Conservation (phyloP, 208 protist genomes). For the Trypanosoma brucei region DNA sequence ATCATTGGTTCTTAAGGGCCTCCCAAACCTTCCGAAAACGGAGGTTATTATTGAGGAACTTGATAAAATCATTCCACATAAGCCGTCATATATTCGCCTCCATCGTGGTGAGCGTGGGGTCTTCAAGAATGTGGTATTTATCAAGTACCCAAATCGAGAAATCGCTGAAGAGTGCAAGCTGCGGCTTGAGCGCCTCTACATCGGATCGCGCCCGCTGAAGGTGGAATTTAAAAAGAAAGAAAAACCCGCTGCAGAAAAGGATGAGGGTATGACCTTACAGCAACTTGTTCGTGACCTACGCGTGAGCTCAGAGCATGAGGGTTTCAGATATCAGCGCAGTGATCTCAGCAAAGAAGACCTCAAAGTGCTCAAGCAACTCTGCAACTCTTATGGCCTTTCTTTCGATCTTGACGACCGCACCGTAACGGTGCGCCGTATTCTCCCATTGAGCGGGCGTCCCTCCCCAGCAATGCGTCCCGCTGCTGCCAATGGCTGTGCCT, state of each 20-base stretch:
- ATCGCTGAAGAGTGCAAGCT: slow-evolving; percentile 90
- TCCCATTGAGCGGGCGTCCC: slow-evolving; percentile 46
- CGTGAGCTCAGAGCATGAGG: slow-evolving; percentile 72
- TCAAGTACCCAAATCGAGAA: slow-evolving; percentile 90
- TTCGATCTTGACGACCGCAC: slow-evolving; percentile 55
- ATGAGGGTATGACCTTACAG: slow-evolving; percentile 32
- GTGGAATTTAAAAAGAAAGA: slow-evolving; percentile 86
- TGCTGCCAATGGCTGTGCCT: background rate
- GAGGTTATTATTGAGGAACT: slow-evolving; percentile 61
- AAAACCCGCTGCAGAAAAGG: slow-evolving; percentile 19
- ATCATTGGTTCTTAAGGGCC: slow-evolving; percentile 77
- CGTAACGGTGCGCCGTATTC: slow-evolving; percentile 61
- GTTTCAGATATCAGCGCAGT: slow-evolving; percentile 48
- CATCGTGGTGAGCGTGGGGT: slow-evolving; percentile 74
- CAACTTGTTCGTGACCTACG: slow-evolving; percentile 73
- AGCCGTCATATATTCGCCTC: slow-evolving; percentile 78
- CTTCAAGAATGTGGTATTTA: slow-evolving; percentile 79
- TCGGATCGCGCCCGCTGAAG: slow-evolving; percentile 54
- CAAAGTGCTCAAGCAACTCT: slow-evolving; percentile 74
- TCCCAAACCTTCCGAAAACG: slow-evolving; percentile 64
- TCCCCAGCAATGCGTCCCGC: slow-evolving; percentile 54
- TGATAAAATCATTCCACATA: slow-evolving; percentile 39
- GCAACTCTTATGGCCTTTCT: slow-evolving; percentile 59
- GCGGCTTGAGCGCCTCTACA: slow-evolving; percentile 54
- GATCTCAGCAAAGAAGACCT: slow-evolving; percentile 68